phyloP scores from a whole-genome alignment of 2,329 filamentous ascomycete genomes.

The Beauveria varroae region DNA sequence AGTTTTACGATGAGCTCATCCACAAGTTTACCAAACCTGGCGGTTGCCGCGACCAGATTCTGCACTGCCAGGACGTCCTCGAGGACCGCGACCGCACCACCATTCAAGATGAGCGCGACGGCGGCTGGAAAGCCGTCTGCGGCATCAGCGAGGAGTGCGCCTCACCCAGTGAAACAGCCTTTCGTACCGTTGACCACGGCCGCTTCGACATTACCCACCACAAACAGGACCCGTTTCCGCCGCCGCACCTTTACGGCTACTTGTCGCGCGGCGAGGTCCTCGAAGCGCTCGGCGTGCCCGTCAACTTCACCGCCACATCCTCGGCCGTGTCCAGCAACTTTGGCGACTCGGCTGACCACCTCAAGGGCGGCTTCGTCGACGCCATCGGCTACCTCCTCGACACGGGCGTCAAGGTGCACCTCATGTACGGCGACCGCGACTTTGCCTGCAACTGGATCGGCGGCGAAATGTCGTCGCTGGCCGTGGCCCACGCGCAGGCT shows the following conservation, averaged over 20 bases:
- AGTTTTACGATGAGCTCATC: conserved; percentile 23
- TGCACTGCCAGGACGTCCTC: conserved; percentile 40
- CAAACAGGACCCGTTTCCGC: conserved; percentile 52
- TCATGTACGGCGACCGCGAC: conserved; percentile 61
- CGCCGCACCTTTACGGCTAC: conserved; percentile 52
- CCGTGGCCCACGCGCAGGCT: conserved; percentile 44
- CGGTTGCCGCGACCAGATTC: conserved; percentile 49
- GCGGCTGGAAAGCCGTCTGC: conserved; percentile 25
- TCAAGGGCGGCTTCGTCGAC: conserved; percentile 40
- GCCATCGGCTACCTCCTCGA: conserved; percentile 53
- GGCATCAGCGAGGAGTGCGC: conserved; percentile 44
- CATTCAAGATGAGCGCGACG: conserved; percentile 22
- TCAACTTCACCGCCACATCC: conserved; percentile 46
- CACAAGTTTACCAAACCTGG: conserved; percentile 23
- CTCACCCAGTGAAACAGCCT: conserved; percentile 47
- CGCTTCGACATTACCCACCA: conserved; percentile 55
- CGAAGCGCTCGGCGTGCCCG: conserved; percentile 50
- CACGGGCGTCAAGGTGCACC: conserved; percentile 57
- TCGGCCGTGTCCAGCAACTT: conserved; percentile 43
- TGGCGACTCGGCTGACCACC: conserved; percentile 52
- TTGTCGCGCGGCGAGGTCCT: conserved; percentile 51
- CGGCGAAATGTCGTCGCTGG: conserved; percentile 60
- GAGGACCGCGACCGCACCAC: conserved; percentile 45
- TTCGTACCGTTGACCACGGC: conserved; percentile 45
- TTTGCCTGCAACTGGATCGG: conserved; percentile 61